Evolutionary conservation across 192 early-diverging fungal genomes (phyloP), one percentile per base, ranked within the genome.

Genomic region (Mortierella hygrophila): DNA sequence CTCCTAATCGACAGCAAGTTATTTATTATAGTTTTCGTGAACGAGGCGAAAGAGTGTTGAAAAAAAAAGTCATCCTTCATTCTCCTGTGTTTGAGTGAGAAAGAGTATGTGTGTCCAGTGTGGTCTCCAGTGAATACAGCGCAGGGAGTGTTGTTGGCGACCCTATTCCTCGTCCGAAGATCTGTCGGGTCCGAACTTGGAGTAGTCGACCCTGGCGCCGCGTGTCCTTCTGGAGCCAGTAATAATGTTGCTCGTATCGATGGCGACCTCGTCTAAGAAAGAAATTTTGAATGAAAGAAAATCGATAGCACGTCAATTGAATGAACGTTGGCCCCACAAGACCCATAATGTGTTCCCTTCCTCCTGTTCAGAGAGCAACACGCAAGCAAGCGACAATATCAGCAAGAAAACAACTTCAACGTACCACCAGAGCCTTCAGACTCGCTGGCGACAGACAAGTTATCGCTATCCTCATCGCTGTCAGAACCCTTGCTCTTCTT

Each of bases 161-260:
- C 11, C 44, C 75, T 85, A 83, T 32, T 91, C 89, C 23, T 90
- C 89, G 70, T 89, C 90, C 6, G 84, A 88, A 54, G 83, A 81
- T 32, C 76, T 65, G 77, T 89, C 92, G 71, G 93, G 93, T 44
- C 94, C 94, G 83, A 95, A 95, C 82, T 94, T 92, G 13, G 91
- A 91, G 84, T 93, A 95, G 77, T 95, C 94, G 76, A 95, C 92
- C 83, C 89, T 93, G 70, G 90, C 90, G 35, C 94, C 94, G 23
- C 94, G 85, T 47, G 94, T 95, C 60, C 94, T 89, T 83, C 94
- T 90, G 54, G 92, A 88, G 69, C 82, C 82, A 16, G 79, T 71
- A 70, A 95, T 95, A 78, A 95, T 94, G 82, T 90, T 89, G 71
- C 85, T 88, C 46, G 76, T 90, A 86, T 95, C 93, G 37, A 95